Evolutionary conservation across 1,139 yeast species (phyloP), one percentile per base, ranked within the genome.

Genomic region (Pichia sp.): DNA sequence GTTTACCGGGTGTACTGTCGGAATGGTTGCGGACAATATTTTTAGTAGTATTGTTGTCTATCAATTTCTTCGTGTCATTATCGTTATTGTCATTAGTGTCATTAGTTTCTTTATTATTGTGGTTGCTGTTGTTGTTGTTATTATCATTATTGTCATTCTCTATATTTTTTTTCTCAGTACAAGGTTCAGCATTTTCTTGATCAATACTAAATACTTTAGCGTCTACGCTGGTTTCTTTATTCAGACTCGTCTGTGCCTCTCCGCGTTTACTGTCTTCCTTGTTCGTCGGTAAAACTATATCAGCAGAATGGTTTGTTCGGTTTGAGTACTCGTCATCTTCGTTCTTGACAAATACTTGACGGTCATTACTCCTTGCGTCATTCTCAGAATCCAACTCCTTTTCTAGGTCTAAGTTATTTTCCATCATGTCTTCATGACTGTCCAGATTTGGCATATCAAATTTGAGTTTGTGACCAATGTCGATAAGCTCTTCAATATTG

Each of bases 381-480:
- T 16, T 16, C 23, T 16, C 23, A 16, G 23, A 16, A 16, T 16
- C 23, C 23, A 16, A 16, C 23, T 16, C 23, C 23, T 16, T 16
- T 16, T 16, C 23, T 16, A 16, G 23, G 23, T 16, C 23, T 16
- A 16, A 16, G 23, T 44, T 43, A n/a, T 34, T 23, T 10, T 9
- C 23, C 11, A 10, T 34, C 11, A 7, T 34, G 16, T 34, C 36
- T 6, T 34, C 36, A 6, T 7, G 7, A 6, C 6, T 7, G 26
- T 55, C 58, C 9, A 45, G 11, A 26, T 43, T 44, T 1, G 72
- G 72, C 73, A 71, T 70, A 27, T 62, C 57, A 23, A 69, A 55
- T 8, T 65, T 65, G 36, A 62, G 50, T 3, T 60, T 54, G 36
- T 55, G 55, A 0, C 73, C 75, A 3, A 69, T 46, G 10, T 59